Evolutionary conservation across 2,329 filamentous ascomycete species (phyloP), one percentile per base, ranked within the genome.

Genomic region (Monilinia vaccinii-corymbosi): DNA sequence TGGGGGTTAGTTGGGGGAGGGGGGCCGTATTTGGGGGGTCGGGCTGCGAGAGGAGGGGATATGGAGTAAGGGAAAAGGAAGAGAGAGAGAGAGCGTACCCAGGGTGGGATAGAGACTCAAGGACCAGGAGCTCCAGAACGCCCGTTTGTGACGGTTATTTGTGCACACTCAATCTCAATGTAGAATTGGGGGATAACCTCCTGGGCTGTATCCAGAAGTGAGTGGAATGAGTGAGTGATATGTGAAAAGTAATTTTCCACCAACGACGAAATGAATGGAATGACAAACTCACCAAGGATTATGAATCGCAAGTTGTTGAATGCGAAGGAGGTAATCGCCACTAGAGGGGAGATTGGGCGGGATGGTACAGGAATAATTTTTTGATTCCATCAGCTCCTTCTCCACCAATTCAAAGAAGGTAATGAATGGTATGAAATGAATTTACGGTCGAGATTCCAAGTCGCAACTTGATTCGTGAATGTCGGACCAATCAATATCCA

Each of bases 401-500:
- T n/a, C 1, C 10, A 6, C 25, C 10, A 16, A 44, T 3, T n/a
- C 8, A 18, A n/a, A 10, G 38, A 18, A 25, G 25, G 2, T 28
- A 28, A 28, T 28, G 6, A 5, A 31, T 18, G n/a, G 34, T 13
- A 36, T 36, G 34, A 36, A 14, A 14, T 36, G 9, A n/a, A 60
- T 62, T 16, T 61, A 71, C 69, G 66, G 18, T 51, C 56, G 8
- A 71, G 67, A 32, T 64, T 62, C 69, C 69, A 71, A 11, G 64
- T 67, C 1, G 63, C 62, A 2, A 48, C 61, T 28, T 66, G 65
- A 25, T 52, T 56, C 6, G 65, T 55, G 38, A 71, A 71, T 1
- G 67, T 71, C 2, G 71, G 69, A 7, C 69, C 68, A 25, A 72
- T 65, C 68, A 25, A 72, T 65, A 51, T 74, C 68, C 45, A 68